These are phyloP conservation scores for Gossypium turneri DNA, from an alignment of 345 rosid species.

Conservation along the genomic window DNA sequence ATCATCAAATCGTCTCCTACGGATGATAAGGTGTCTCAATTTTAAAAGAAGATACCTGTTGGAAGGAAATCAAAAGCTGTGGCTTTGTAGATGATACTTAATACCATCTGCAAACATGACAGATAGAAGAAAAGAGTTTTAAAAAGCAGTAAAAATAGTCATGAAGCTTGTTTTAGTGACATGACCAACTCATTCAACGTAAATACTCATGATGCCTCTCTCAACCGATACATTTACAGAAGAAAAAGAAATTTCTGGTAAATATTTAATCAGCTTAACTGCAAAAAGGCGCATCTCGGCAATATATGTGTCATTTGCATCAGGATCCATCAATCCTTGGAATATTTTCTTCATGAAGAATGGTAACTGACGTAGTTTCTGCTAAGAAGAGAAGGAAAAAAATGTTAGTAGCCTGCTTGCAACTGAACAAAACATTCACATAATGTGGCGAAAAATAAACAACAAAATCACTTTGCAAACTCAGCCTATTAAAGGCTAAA, in stretches of 20 bases:
- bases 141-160: not conserved
- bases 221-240: not conserved
- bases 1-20: not conserved
- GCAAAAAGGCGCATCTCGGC: slow-evolving; percentile 67
- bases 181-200: not conserved
- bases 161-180: not conserved
- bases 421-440: slow-evolving; percentile 1
- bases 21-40: not conserved
- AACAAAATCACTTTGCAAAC: not conserved
- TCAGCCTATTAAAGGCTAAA: not conserved
- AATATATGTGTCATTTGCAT: slow-evolving; percentile 43
- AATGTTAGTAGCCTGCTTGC: slow-evolving; percentile 11
- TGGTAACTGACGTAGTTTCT: slow-evolving; percentile 67
- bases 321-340: slow-evolving; percentile 74
- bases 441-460: no score
- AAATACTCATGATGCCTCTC: not conserved
- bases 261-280: slow-evolving; percentile 42
- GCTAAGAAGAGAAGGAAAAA: slow-evolving; percentile 22
- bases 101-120: slow-evolving; percentile 49
- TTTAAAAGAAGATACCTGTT: slow-evolving; percentile 37
- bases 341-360: slow-evolving; percentile 63
- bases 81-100: slow-evolving; percentile 54
- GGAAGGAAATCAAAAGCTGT: slow-evolving; percentile 67
- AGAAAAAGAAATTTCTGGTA: not conserved
- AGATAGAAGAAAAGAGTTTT: not conserved